Evolutionary conservation across 371 early-diverging fungal genomes (phyloP), one percentile per base, ranked within the genome.

Genomic region (Rhizopus arrhizus): DNA sequence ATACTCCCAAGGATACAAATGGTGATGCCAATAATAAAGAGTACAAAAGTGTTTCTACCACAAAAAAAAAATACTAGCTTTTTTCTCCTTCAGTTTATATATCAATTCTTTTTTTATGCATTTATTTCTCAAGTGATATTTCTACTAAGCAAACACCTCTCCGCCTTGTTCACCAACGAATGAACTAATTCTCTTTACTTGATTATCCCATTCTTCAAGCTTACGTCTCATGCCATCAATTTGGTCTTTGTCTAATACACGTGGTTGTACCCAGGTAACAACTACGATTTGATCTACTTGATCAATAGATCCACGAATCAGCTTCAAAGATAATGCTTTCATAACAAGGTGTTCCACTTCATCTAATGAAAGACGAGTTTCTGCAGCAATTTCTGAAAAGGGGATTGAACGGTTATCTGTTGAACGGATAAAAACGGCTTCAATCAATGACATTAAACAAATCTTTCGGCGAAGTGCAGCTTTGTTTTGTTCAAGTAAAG

Each of bases 281-380:
- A 80, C 77, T 5, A 98, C 94, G 4, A 87, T 78, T 61, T 87
- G 79, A 49, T 91, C 95, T 13, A 98, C 94, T 76, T 99, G 95
- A 67, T 99, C 97, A 73, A 99, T 96, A 32, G 89, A 87, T 3
- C 99, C 99, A 56, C 88, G 87, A 64, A 99, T 91, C 58, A 99
- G 73, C 1, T 91, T 92, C 58, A 99, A 82, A 38, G 92, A 89
- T 62, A 99, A 74, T 2, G 96, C 97, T 80, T 94, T 94, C 99
- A 99, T 99, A 11, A 97, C 88, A 58, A 99, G 73, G 69, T 95
- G 95, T 77, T 99, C 99, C 28, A 97, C 96, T 72, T 90, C 93
- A 49, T 91, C 89, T n/a, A 84, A 61, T 2, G 92, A 86, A 53
- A 98, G 78, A 53, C 90, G 82, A 5, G 95, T 95, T 73, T 94